Percentiles rank a stretch among this genome's conserved stretches.
These are phyloP conservation scores for Plasmodium chabaudi DNA, from an alignment of 169 alveolate species.

Conservation along the genomic window DNA sequence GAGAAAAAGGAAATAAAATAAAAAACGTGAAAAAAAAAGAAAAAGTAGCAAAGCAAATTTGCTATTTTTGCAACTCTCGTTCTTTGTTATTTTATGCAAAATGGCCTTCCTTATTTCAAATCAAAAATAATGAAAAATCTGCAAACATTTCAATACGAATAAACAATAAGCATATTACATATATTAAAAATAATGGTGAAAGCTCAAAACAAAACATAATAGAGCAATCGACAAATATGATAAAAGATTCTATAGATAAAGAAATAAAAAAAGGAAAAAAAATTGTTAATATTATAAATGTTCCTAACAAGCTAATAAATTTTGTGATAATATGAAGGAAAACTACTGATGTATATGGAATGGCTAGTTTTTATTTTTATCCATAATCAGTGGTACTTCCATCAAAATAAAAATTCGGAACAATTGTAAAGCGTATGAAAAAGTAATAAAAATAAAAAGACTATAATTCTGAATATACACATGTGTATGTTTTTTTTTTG, in stretches of 20 bases:
- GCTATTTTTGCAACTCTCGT: slow-evolving; percentile 58
- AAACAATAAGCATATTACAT: slow-evolving; percentile 53
- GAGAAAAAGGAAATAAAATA: not conserved
- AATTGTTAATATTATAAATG: slow-evolving; percentile 38
- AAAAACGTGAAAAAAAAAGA: not conserved
- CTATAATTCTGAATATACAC: not conserved
- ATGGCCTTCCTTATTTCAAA: slow-evolving; percentile 63
- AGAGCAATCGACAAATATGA: slow-evolving; percentile 26
- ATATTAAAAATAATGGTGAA: not conserved
- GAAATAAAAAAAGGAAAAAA: slow-evolving; percentile 46
- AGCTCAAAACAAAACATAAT: slow-evolving; percentile 9
- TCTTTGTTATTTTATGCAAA: slow-evolving; percentile 24
- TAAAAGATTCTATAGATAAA: slow-evolving; percentile 26
- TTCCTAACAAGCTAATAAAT: slow-evolving; percentile 43
- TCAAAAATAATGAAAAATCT: slow-evolving; percentile 1
- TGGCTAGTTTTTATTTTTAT: too few species aligned
- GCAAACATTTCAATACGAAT: slow-evolving; percentile 19
- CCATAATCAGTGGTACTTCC: too few species aligned
- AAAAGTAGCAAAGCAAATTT: not conserved
- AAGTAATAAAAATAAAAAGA: too few species aligned
- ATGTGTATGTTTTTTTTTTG: too few species aligned
- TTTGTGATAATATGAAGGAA: slow-evolving; percentile 21
- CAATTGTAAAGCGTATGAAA: too few species aligned
- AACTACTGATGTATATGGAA: too few species aligned
- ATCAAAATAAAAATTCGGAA: too few species aligned